Percentiles rank a stretch among this genome's conserved stretches.
phyloP scores from a whole-genome alignment of 139 green algal genomes.

The Chlamydomonas eustigma region DNA sequence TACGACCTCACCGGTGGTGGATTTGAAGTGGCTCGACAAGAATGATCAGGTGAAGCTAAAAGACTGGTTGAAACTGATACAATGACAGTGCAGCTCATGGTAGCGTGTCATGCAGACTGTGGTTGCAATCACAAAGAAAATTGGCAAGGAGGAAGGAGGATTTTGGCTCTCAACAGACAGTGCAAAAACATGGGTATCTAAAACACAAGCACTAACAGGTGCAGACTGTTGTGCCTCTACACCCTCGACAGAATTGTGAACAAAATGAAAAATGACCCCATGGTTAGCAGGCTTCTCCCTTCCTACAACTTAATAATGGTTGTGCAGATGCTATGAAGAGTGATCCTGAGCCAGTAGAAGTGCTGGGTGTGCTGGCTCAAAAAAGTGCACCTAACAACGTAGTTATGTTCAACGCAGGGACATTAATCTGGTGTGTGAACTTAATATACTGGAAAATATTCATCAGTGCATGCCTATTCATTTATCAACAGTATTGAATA shows the following conservation, averaged over 20 bases:
- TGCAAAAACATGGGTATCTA: constrained; percentile 10
- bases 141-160: constrained; percentile 15
- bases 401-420: constrained; percentile 23
- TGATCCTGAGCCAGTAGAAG: constrained; percentile 17
- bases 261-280: no score
- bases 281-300: background rate
- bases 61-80: no score
- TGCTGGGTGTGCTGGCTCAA: constrained; percentile 27
- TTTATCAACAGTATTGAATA: no score
- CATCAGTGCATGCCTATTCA: no score
- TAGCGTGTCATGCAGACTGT: constrained; percentile 28
- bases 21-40: constrained; percentile 38
- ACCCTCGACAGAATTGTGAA: no score
- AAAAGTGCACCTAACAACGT: constrained; percentile 22
- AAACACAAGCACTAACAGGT: background rate
- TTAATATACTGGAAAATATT: no score
- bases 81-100: background rate
- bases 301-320: background rate
- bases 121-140: constrained; percentile 38
- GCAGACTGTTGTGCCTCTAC: no score
- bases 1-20: constrained; percentile 25
- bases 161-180: constrained; percentile 44
- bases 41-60: constrained; percentile 33
- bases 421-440: constrained; percentile 30
- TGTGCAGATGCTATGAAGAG: background rate